Evolutionary conservation across 1,284 basidiomycete species (phyloP), one percentile per base, ranked within the genome.

Genomic region (Somion occarium): DNA sequence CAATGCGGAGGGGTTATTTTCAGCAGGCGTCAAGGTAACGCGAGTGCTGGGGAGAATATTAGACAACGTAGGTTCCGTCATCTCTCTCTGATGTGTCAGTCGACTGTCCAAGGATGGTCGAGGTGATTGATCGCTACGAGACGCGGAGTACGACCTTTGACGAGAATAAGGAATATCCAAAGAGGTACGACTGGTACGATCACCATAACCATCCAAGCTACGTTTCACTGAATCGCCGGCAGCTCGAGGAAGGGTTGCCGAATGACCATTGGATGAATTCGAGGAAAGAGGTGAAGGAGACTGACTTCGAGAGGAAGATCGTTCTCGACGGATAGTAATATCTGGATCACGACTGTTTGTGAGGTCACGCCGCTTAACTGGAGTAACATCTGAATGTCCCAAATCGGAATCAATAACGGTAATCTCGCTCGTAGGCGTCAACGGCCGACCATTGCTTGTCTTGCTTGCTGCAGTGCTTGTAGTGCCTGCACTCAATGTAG

Each of bases 1-100:
- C 5, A 58, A 57, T n/a, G 65, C 67, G 15, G 64, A 46, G 5
- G 56, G 57, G 7, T 55, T 62, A 23, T 68, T 66, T 5, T 69
- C 65, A 38, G 78, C 70, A 11, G 73, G 68, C 1, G 78, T 76
- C 44, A 80, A 59, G 0, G 74, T 78, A 54, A 80, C 75, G 27
- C 56, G 67, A 43, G 74, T 46, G 59, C 57, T 11, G 13, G 46
- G 46, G 38, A 41, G 46, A 34, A 34, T 15, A 34, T 34, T 34
- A 34, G 30, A 34, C 15, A 49, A 46, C 38, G 57, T 56, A n/a
- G 53, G 51, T 24, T 48, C 51, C 20, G 42, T 43, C 3, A 26
- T 46, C 24, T 46, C 44, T 26, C 25, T 3, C 3, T 3, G 5
- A 20, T 34, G 48, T 19, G 38, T 37, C 22, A 23, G 22, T 24